These are phyloP conservation scores for slime mould (Dictyostelium discoideum) DNA, from an alignment of 78 protist species.

Conservation along the genomic window dicty_2.7 NC_007088.5:2356001-2356500, in stretches of 20 bases:
- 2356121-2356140: too few relatives aligned
- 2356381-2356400: slow-evolving; percentile 99
- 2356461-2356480: too few relatives aligned
- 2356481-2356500: neutral
- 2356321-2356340: slow-evolving; percentile 96
- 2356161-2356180: too few relatives aligned
- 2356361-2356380: slow-evolving; percentile 99
- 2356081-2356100: too few relatives aligned
- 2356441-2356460: neutral
- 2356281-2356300: slow-evolving; percentile 97
- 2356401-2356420: slow-evolving; percentile 98
- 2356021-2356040: slow-evolving; percentile 95
- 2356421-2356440: slow-evolving; percentile 82
- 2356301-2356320: slow-evolving; percentile 99
- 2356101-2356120: too few relatives aligned
- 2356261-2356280: slow-evolving; percentile 95
- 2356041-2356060: slow-evolving; percentile 99
- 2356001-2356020: slow-evolving; percentile 96
- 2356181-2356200: too few relatives aligned
- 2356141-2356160: too few relatives aligned
- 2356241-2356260: slow-evolving; percentile 91
- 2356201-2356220: too few relatives aligned
- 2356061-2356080: neutral
- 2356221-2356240: slow-evolving; percentile 82
- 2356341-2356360: slow-evolving; percentile 96